Evolutionary conservation across 2,329 filamentous ascomycete species (phyloP).

Genomic region (Trichoderma sp.): DNA sequence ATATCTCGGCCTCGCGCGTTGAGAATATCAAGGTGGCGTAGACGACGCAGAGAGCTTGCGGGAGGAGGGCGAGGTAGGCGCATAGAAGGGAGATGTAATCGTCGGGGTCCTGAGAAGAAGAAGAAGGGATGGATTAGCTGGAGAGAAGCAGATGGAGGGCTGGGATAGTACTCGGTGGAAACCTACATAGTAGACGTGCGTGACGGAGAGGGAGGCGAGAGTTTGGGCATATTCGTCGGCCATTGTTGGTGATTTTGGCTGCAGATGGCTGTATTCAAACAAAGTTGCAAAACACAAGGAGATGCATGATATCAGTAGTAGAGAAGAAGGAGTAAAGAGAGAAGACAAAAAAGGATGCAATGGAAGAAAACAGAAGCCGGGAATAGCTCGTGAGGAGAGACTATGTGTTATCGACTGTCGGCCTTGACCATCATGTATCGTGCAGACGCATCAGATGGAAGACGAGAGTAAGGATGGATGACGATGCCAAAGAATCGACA

Average conservation of each 20-base stretch:
- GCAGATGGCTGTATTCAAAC: not conserved
- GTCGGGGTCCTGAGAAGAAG: conserved; percentile 69
- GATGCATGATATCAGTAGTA: not conserved
- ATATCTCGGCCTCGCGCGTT: conserved; percentile 85
- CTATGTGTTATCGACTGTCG: not conserved
- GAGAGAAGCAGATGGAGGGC: not conserved
- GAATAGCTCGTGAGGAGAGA: not conserved
- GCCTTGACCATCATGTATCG: not conserved
- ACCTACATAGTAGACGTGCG: conserved; percentile 92
- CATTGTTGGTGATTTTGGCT: conserved; percentile 29
- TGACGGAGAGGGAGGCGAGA: conserved; percentile 87
- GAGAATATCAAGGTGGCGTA: conserved; percentile 91
- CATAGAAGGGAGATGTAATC: conserved; percentile 84
- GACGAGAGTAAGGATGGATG: not conserved
- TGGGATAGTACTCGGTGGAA: no score
- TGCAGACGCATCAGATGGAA: not conserved
- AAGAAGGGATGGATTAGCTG: not conserved
- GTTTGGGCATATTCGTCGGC: conserved; percentile 45
- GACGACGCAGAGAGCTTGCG: conserved; percentile 85
- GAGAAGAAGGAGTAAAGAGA: not conserved
- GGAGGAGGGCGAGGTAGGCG: conserved; percentile 91
- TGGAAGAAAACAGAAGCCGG: not conserved
- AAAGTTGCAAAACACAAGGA: not conserved
- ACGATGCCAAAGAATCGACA: not conserved
- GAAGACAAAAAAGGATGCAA: not conserved